A percentile compares a stretch with the other conserved stretches of the same genome.
These are phyloP conservation scores for Saccharomycopsis selenospora DNA, from an alignment of 805 yeast genomes.

Conservation along the genomic window DNA sequence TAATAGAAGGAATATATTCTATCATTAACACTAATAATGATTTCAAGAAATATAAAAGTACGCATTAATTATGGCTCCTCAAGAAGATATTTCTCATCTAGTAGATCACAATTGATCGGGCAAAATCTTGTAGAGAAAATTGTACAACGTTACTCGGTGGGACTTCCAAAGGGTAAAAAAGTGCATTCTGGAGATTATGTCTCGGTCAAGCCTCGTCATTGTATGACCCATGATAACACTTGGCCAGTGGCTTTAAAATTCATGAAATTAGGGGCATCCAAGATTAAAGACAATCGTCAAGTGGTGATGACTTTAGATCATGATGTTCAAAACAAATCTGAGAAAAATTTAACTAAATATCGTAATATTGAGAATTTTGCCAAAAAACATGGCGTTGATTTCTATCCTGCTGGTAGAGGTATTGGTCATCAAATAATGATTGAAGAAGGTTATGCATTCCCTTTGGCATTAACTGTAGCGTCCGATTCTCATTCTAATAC, in stretches of 20 bases:
- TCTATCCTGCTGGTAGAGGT: constrained; percentile 98
- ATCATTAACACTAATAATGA: too few species aligned
- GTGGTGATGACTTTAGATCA: constrained; percentile 96
- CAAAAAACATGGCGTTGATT: constrained; percentile 83
- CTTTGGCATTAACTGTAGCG: constrained; percentile 87
- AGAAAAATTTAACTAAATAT: constrained; percentile 83
- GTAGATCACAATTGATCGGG: constrained; percentile 15
- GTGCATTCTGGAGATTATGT: constrained; percentile 93
- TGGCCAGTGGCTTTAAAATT: constrained; percentile 99
- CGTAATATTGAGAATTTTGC: constrained; percentile 86
- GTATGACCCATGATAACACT: constrained; percentile 98
- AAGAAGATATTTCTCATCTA: neutral
- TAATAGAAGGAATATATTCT: too few species aligned
- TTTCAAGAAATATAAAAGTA: too few species aligned
- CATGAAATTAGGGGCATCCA: constrained; percentile 86
- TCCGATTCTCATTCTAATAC: constrained; percentile 97
- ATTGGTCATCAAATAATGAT: constrained; percentile 99
- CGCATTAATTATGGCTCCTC: too few species aligned
- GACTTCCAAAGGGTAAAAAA: constrained; percentile 62
- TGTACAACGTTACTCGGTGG: constrained; percentile 89
- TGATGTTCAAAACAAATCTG: constrained; percentile 91
- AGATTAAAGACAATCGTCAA: constrained; percentile 78
- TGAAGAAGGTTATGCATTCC: constrained; percentile 98
- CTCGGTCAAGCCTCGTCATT: constrained; percentile 89
- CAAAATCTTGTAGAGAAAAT: constrained; percentile 95